Base-by-base conservation (phyloP, 192 early-diverging fungal species). In the Paraglomus occultum region DNA sequence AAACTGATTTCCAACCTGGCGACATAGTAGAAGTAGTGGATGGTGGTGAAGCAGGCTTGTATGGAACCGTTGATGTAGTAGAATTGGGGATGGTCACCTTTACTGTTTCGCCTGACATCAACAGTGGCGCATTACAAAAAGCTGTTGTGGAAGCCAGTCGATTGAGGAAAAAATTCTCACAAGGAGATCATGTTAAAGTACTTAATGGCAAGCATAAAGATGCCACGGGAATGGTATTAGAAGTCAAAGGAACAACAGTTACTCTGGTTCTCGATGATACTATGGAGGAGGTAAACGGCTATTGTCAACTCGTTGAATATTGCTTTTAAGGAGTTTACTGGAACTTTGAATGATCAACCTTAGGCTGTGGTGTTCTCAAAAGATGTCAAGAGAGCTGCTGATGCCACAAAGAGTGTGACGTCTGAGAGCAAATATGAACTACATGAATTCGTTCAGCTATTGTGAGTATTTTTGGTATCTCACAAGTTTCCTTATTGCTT, bases 181-280 rank as follows among this genome's bases (percentile, higher is more conserved):
- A 87, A 15, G 97, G 97, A 66, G 94, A 99, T 74, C 93, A 97
- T 67, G 97, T 98, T 62, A 88, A 92, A 75, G 95, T 99, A 39
- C 85, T 92, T 44, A 87, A 90, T 46, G 97, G 97, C 23, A 83
- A 87, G 7, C 90, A 91, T 77, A 83, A 84, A 73, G 91, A 87
- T 48, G 90, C 93, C 62, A 93, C 91, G 5, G 97, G 97, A 51
- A 81, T 97, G 84, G 87, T 99, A 45, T 79, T 98, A 10, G 85
- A 84, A 43, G 85, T 96, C n/a, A 76, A 85, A n/a, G 91, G 90
- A 40, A 89, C 85, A 12, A 86, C 93, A 51, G 87, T 89, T 44
- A 95, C 93, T 4, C 75, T 96, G 48, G 75, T 92, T 31, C 88
- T 89, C 8, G 92, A 93, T 73, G 74, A 89, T 17, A 85, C 83